Percentiles rank a stretch among this genome's conserved stretches.
Evolutionary conservation across 2,329 filamentous ascomycete species (phyloP).

Genomic region (Botrytis deweyae): DNA sequence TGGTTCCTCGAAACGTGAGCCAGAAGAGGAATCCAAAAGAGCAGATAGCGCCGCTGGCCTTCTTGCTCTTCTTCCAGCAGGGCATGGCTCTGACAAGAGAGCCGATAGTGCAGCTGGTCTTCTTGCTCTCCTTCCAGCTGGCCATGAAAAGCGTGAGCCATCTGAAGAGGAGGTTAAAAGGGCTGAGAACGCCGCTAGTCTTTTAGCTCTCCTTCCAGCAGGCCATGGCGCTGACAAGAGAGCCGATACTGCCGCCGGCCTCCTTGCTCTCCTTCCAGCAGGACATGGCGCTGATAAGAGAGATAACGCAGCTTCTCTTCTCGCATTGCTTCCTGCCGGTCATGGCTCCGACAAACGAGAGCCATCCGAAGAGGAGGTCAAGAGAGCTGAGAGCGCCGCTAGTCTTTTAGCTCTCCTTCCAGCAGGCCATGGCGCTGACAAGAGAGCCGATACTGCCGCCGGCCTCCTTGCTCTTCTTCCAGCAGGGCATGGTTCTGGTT

Average conservation of each 20-base stretch:
- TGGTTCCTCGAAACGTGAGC: not conserved
- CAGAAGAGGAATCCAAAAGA: not conserved
- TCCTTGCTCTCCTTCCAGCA: not conserved
- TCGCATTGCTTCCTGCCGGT: not conserved
- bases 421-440: not conserved
- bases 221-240: not conserved
- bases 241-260: not conserved
- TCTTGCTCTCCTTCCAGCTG: not conserved
- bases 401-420: not conserved
- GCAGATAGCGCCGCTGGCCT: not conserved
- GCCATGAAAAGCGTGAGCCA: constrained; percentile 3
- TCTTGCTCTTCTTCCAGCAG: not conserved
- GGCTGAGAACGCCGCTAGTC: not conserved
- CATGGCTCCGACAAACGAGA: constrained; percentile 2
- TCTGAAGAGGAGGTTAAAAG: not conserved
- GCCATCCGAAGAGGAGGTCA: not conserved
- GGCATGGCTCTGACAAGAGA: not conserved
- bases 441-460: not conserved
- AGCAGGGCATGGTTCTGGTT: not conserved
- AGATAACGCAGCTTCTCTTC: not conserved
- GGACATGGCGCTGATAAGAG: not conserved
- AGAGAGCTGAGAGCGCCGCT: not conserved
- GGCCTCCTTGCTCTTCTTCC: not conserved
- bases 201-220: not conserved
- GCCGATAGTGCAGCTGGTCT: not conserved